Conservation (phyloP, 495 filamentous ascomycete species). For the Penicillium coffeae region DNA sequence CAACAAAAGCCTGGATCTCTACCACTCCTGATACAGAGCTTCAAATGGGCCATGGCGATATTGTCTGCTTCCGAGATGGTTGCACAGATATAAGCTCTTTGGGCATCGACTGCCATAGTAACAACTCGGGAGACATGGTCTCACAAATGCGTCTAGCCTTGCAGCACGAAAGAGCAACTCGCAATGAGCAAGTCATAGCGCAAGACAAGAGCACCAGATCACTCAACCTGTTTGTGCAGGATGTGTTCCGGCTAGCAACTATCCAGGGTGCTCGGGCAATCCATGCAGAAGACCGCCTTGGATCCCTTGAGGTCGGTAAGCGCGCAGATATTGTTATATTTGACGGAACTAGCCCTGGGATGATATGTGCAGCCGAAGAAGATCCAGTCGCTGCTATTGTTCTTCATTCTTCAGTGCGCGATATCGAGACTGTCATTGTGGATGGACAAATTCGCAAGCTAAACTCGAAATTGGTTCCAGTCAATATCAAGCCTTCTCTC, state of each 20-base stretch:
- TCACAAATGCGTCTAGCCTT: constrained; percentile 45
- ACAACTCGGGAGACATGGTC: constrained; percentile 34
- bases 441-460: constrained; percentile 41
- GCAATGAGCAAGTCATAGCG: constrained; percentile 23
- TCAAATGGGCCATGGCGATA: constrained; percentile 35
- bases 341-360: constrained; percentile 34
- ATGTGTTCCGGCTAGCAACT: constrained; percentile 48
- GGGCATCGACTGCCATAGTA: constrained; percentile 49
- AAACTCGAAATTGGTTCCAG: constrained; percentile 22
- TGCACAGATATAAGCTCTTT: constrained; percentile 30
- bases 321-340: constrained; percentile 46
- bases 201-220: constrained; percentile 23
- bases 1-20: constrained; percentile 25
- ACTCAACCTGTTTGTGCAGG: constrained; percentile 35
- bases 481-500: constrained; percentile 16
- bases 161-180: constrained; percentile 32
- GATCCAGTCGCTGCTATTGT: constrained; percentile 46
- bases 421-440: constrained; percentile 48
- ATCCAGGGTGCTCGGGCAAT: constrained; percentile 45
- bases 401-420: constrained; percentile 38
- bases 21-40: constrained; percentile 41
- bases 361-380: constrained; percentile 40
- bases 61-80: constrained; percentile 26
- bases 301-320: constrained; percentile 44
- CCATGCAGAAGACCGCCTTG: constrained; percentile 38